Evolutionary conservation across 164 flowering plant species (phyloP), one percentile per base, ranked within the genome.

Genomic region (Chimonanthus salicifolius): DNA sequence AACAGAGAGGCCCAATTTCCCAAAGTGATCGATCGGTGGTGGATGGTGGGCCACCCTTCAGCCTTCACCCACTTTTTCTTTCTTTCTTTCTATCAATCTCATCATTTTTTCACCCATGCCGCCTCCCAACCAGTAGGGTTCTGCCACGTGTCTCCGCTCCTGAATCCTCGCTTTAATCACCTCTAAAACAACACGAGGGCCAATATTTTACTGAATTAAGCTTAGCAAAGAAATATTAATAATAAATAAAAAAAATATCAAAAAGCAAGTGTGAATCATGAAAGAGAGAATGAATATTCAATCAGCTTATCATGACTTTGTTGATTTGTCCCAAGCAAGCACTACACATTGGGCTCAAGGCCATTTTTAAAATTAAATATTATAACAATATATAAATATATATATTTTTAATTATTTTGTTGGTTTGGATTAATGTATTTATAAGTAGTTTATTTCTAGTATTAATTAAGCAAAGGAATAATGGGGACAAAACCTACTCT

Each of bases 11-110:
- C 68, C 46, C 68, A 65, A 65, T 9, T 65, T 65, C 68, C 68
- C 68, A 65, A 65, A 65, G 47, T 10, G 68, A 65, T 65, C 47
- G 47, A 47, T 65, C 47, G 47, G 43, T 65, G 68, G 68, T 65
- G 68, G 68, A 47, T n/a, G 21, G 16, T 63, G 20, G 7, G 44
- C 9, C 21, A 47, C 68, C 16, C 6, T 47, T 65, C 21, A 47
- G 48, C 16, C 6, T 47, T 65, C 15, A 7, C 16, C 7, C 16
- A 16, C 64, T 33, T 7, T 16, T 62, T 33, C 64, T 33, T 16
- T 62, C 64, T 16, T 62, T 62, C 5, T 33, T 33, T 33, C 33
- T 33, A 33, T 33, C 33, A 33, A 33, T 33, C 33, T 33, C 33
- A 33, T 33, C 33, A 33, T 33, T 33, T 33, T 33, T 33, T 33